phyloP scores from a whole-genome alignment of 305 asterid genomes.

The Fraxinus velutina region DNA sequence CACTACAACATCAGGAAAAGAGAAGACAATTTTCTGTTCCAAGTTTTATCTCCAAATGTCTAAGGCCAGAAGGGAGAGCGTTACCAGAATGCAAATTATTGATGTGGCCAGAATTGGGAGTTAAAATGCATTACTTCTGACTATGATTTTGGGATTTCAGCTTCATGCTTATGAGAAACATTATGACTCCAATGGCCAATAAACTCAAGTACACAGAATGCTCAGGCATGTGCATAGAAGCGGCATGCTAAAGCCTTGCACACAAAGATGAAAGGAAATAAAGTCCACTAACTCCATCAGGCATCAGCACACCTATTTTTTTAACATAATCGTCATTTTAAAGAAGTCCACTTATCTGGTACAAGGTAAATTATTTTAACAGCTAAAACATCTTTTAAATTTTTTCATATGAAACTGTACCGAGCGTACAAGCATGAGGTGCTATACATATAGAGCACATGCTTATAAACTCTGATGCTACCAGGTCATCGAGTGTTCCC shows the following conservation, averaged over 20 bases:
- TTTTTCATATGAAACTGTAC: not conserved
- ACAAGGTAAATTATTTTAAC: not conserved
- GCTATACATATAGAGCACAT: not conserved
- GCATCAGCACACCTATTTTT: not conserved
- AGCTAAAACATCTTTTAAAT: not conserved
- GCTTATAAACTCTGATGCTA: not conserved
- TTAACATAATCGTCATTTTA: not conserved
- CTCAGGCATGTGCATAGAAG: not conserved
- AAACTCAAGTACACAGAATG: not conserved
- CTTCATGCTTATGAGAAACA: constrained; percentile 4
- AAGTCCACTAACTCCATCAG: constrained; percentile 6
- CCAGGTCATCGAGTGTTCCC: not conserved
- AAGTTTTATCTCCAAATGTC: not conserved
- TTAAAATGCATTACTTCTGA: not conserved
- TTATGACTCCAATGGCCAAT: not conserved
- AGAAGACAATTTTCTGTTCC: not conserved
- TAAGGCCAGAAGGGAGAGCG: not conserved
- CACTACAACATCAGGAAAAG: not conserved
- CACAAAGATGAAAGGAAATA: not conserved
- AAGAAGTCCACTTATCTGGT: not conserved
- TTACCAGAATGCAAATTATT: constrained; percentile 2
- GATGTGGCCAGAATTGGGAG: not conserved
- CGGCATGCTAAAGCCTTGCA: constrained; percentile 1
- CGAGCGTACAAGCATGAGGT: not conserved
- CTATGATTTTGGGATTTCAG: not conserved